Percentiles rank a stretch among this genome's conserved stretches.
phyloP scores from a whole-genome alignment of 2,329 filamentous ascomycete species.

The Diplodia sapinea region DNA sequence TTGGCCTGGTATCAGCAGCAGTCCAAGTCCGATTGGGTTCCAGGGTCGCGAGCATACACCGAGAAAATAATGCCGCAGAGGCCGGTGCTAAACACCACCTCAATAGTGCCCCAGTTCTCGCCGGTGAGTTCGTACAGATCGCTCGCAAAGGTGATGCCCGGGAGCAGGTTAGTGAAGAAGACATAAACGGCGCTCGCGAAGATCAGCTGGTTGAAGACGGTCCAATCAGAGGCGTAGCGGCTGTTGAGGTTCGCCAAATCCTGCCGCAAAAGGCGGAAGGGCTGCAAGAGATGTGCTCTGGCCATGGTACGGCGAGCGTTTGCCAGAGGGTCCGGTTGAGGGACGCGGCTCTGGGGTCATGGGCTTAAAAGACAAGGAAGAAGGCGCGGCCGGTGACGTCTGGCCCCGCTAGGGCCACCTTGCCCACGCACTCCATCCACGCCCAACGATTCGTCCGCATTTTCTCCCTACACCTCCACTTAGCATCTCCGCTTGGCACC shows the following conservation, averaged over 20 bases:
- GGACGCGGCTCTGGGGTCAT: slow-evolving; percentile 2
- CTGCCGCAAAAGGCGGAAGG: slow-evolving; percentile 43
- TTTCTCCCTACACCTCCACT: background rate
- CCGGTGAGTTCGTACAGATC: slow-evolving; percentile 68
- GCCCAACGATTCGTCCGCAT: slow-evolving; percentile 7
- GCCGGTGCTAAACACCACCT: slow-evolving; percentile 70
- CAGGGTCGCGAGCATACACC: slow-evolving; percentile 50
- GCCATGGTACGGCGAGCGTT: slow-evolving; percentile 16
- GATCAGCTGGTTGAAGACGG: slow-evolving; percentile 66
- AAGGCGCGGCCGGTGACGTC: slow-evolving; percentile 15
- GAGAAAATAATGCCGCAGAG: slow-evolving; percentile 68
- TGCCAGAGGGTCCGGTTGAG: background rate
- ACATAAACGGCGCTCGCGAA: slow-evolving; percentile 69
- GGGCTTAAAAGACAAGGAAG: background rate
- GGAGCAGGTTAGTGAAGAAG: slow-evolving; percentile 70
- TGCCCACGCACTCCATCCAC: background rate
- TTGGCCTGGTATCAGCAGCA: background rate
- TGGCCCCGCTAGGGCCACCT: background rate
- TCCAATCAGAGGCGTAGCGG: slow-evolving; percentile 46
- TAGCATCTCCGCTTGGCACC: slow-evolving; percentile 9
- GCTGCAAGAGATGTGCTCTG: slow-evolving; percentile 35
- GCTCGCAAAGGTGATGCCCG: slow-evolving; percentile 70
- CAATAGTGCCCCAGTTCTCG: slow-evolving; percentile 68
- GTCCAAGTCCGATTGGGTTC: background rate
- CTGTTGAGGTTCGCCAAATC: slow-evolving; percentile 40